These are phyloP conservation scores for Cryptosporidium meleagridis DNA, from an alignment of 169 alveolate genomes.

Conservation along the genomic window DNA sequence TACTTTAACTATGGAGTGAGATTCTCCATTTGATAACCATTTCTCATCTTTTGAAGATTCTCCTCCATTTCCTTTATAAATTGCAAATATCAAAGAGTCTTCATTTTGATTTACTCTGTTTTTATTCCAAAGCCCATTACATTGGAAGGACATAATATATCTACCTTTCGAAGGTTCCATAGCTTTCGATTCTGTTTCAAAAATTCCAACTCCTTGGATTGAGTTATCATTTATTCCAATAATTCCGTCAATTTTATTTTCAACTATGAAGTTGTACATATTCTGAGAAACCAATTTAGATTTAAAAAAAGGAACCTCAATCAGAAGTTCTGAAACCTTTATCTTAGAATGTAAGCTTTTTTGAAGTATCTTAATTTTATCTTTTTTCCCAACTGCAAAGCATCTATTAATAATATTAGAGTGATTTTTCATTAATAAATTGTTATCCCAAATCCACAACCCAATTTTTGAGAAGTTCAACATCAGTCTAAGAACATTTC, in stretches of 20 bases:
- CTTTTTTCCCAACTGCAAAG: not conserved
- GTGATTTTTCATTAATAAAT: not conserved
- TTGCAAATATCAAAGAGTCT: not conserved
- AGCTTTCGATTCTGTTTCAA: not conserved
- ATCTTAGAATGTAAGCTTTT: conserved; percentile 1
- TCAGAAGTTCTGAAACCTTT: not conserved
- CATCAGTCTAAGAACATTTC: conserved; percentile 2
- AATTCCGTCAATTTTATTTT: conserved; percentile 46
- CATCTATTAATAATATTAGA: not conserved
- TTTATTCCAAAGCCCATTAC: not conserved
- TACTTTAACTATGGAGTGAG: not conserved
- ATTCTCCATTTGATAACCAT: not conserved
- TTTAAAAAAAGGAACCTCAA: conserved; percentile 36
- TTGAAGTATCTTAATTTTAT: not conserved
- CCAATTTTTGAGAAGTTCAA: conserved; percentile 2
- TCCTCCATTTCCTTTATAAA: not conserved
- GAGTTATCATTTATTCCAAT: conserved; percentile 22
- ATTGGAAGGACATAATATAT: conserved; percentile 5
- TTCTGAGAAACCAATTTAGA: not conserved
- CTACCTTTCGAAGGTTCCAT: not conserved
- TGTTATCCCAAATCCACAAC: conserved; percentile 37
- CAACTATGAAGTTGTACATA: not conserved
- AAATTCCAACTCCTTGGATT: conserved; percentile 12
- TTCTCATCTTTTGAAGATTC: not conserved
- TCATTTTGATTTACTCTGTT: not conserved